Base-by-base conservation (phyloP, 2,329 filamentous ascomycete species). In the Botryotinia narcissicola region DNA sequence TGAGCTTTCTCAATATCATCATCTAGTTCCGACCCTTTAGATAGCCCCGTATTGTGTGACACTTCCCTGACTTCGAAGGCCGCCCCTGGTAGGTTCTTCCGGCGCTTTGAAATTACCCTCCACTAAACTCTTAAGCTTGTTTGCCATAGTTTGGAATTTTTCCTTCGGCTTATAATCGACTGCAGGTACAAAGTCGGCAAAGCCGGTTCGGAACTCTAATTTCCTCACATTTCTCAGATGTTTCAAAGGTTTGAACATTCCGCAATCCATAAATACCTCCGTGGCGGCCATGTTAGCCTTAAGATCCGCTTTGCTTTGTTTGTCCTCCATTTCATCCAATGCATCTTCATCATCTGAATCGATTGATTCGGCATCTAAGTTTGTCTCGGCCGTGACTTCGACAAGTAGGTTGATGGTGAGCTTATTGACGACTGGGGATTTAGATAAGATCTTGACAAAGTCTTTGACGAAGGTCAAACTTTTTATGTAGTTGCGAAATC, bases 241-340 rank as follows among this genome's bases (percentile, higher is more conserved):
- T 12, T 66, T 29, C 7, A 77, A 46, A 46, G 72, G 57, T 29
- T 73, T 57, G 60, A 72, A 75, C 16, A 76, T 71, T 2, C 68
- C 70, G 22, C 67, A 69, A 61, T 77, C 76, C 60, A 77, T 46
- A 44, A 77, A 75, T 8, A 76, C 25, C 18, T 77, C 76, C 1
- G 73, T 75, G 4, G 75, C 75, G 62, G 40, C 54, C 37, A 73
- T 71, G 32, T 75, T 75, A 20, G 73, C 68, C 16, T 75, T 51
- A 22, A 73, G 32, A 68, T 74, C 74, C 14, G 74, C 59, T 29
- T 54, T 70, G 18, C 48, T 25, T 64, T 71, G 57, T 51, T 64
- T 63, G 6, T 22, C 9, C 25, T 76, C 74, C 20, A 73, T 46
- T 57, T 73, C 66, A 29, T 74, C 57, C 6, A 61, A 10, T 40